Conservation (phyloP, 371 early-diverging fungal species). For the Dinochytrium kinnereticum region DNA sequence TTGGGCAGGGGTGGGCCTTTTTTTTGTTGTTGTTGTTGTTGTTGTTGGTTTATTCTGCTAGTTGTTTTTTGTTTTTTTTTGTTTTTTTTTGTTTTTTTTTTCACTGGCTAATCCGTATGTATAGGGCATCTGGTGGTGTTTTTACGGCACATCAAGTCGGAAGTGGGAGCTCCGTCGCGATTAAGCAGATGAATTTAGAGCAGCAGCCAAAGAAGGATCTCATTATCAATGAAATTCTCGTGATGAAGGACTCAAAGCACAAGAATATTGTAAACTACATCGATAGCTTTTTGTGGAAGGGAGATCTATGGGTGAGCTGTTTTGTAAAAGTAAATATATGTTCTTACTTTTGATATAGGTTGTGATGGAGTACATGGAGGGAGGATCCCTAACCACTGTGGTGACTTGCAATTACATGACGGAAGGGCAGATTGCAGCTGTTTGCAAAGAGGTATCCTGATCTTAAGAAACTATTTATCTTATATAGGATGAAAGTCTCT, state of each 20-base stretch:
- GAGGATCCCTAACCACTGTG: conserved; percentile 90
- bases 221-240: conserved; percentile 95
- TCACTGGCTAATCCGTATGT: not conserved
- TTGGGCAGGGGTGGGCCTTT: conserved; percentile 86
- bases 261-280: conserved; percentile 96
- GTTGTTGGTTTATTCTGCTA: not conserved
- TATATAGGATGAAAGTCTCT: conserved; percentile 65
- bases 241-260: conserved; percentile 90
- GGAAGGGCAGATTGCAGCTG: conserved; percentile 93
- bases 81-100: not conserved
- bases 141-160: conserved; percentile 80
- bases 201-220: conserved; percentile 96
- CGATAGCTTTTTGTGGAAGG: conserved; percentile 86
- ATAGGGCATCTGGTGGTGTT: conserved; percentile 92
- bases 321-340: too few species aligned
- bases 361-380: conserved; percentile 98
- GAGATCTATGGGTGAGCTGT: conserved; percentile 80
- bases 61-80: conserved; percentile 15
- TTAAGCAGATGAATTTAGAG: conserved; percentile 95
- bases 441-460: conserved; percentile 74
- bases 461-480: not conserved
- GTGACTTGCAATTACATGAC: conserved; percentile 92
- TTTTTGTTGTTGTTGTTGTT: not conserved
- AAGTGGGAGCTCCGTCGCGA: conserved; percentile 76
- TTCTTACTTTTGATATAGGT: too few species aligned